Percentiles rank a stretch among this genome's conserved stretches.
phyloP scores from a whole-genome alignment of 148 eudicot species.

The Silene latifolia region DNA sequence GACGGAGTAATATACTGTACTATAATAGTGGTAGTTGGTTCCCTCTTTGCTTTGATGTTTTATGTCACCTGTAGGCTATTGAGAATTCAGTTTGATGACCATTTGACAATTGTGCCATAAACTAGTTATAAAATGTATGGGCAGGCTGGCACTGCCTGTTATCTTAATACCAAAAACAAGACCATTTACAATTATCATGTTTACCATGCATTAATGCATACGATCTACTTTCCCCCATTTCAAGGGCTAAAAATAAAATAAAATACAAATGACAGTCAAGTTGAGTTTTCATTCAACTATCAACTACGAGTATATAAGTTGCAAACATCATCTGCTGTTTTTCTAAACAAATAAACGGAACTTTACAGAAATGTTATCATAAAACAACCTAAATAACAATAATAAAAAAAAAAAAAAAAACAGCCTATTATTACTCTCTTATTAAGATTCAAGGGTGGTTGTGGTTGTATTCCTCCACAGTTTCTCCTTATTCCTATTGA shows the following conservation, averaged over 20 bases:
- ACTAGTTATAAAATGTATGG: neutral
- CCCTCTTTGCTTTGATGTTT: no score
- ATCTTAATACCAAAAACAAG: neutral
- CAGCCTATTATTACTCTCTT: constrained; percentile 12
- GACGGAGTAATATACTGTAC: no score
- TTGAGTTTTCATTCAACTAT: constrained; percentile 3
- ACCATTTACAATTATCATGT: neutral
- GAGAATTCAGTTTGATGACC: no score
- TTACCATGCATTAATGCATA: neutral
- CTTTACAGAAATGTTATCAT: constrained; percentile 16
- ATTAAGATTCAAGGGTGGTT: constrained; percentile 9
- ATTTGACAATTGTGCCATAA: no score
- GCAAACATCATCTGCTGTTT: constrained; percentile 1
- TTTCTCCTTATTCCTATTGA: constrained; percentile 19
- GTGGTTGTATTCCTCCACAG: neutral
- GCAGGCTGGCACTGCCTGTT: neutral
- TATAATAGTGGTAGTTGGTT: no score
- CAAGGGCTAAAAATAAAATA: neutral
- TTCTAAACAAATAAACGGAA: neutral
- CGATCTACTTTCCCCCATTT: neutral
- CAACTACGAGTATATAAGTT: neutral
- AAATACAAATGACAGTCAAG: neutral
- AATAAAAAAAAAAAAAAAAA: neutral
- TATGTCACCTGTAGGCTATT: no score
- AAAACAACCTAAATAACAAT: constrained; percentile 14